These are phyloP conservation scores for Tremella mesenterica DNA, from an alignment of 768 basidiomycete species.

Conservation along the genomic window DNA sequence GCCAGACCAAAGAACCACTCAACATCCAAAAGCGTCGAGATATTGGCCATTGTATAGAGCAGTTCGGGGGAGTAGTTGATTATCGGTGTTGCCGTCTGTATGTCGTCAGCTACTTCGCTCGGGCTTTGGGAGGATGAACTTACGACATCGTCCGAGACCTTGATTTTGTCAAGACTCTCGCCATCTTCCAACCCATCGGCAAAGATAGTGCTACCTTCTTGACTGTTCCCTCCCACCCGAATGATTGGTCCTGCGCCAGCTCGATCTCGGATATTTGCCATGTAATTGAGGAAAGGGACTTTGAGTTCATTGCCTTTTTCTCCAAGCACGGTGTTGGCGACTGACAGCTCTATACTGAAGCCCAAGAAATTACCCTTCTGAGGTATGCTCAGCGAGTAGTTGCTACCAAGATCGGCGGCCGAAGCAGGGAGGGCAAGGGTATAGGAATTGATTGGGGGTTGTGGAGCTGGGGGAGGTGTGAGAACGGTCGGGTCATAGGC, in stretches of 20 bases:
- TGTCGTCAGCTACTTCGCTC: slow-evolving; percentile 4
- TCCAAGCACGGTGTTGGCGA: slow-evolving; percentile 54
- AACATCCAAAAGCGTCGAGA: slow-evolving; percentile 55
- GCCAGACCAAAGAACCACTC: slow-evolving; percentile 54
- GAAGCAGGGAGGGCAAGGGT: slow-evolving; percentile 11
- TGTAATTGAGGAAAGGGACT: slow-evolving; percentile 66
- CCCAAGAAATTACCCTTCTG: slow-evolving; percentile 59
- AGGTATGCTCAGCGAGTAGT: slow-evolving; percentile 45
- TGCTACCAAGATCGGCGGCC: slow-evolving; percentile 1
- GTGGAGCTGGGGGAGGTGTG: slow-evolving; percentile 24
- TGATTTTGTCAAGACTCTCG: slow-evolving; percentile 51
- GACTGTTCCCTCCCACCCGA: slow-evolving; percentile 71
- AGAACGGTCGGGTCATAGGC: slow-evolving; percentile 28
- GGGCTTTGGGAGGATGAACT: slow-evolving; percentile 1
- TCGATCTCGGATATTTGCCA: slow-evolving; percentile 61
- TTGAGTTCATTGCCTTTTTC: slow-evolving; percentile 49
- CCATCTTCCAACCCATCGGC: slow-evolving; percentile 47
- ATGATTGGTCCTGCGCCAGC: slow-evolving; percentile 56
- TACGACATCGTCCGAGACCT: slow-evolving; percentile 14
- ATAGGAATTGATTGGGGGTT: slow-evolving; percentile 20
- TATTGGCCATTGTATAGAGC: slow-evolving; percentile 54
- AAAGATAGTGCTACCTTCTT: slow-evolving; percentile 57
- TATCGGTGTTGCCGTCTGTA: slow-evolving; percentile 36
- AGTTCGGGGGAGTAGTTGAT: slow-evolving; percentile 42
- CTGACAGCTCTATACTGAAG: slow-evolving; percentile 69